Conservation (phyloP, 257 asterid species). For the Solanum commersonii region DNA sequence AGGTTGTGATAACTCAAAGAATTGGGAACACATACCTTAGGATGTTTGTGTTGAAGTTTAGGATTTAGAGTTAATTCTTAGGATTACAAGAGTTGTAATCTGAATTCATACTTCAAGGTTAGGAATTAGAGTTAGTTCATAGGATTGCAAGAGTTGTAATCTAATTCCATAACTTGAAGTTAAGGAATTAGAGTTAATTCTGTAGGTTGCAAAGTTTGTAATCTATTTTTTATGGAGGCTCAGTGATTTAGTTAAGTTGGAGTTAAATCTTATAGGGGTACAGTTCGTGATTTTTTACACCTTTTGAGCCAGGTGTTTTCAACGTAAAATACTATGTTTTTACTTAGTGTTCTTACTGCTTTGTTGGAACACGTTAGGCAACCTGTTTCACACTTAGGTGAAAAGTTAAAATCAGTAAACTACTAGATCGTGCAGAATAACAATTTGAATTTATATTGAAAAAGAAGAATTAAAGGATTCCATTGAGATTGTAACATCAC, state of each 20-base stretch:
- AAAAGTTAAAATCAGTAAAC: no score
- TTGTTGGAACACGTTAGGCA: not conserved
- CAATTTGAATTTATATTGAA: not conserved
- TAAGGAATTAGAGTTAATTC: not conserved
- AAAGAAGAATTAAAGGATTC: not conserved
- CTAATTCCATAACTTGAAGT: not conserved
- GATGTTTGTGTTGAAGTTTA: not conserved
- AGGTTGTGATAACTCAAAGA: not conserved
- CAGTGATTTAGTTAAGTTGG: not conserved
- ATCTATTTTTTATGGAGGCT: not conserved
- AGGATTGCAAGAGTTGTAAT: not conserved
- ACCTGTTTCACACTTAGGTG: not conserved
- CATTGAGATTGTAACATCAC: not conserved
- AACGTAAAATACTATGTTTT: not conserved
- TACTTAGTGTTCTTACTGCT: not conserved
- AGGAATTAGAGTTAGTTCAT: not conserved
- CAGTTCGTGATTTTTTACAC: not conserved
- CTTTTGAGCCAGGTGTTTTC: not conserved
- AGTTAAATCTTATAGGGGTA: not conserved
- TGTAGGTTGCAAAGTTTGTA: not conserved
- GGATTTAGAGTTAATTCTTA: not conserved
- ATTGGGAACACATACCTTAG: not conserved
- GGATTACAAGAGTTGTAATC: not conserved
- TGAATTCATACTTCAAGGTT: not conserved
- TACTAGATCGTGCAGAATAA: not conserved